Percentiles rank a stretch among this genome's conserved stretches.
Conservation (phyloP, 2,329 filamentous ascomycete genomes). For the Botrytis pseudocinerea region DNA sequence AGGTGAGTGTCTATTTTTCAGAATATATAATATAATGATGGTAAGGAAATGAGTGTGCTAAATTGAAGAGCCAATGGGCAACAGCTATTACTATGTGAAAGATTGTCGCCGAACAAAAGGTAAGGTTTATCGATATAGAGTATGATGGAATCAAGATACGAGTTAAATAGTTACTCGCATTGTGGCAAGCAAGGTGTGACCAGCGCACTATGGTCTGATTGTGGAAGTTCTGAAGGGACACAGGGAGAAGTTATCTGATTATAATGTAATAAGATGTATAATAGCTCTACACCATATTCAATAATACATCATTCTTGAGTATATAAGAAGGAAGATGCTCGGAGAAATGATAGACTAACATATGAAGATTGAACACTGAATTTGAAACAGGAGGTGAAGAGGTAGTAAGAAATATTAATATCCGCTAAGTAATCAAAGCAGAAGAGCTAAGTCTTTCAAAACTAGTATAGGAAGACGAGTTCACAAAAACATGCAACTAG, state of each 20-base stretch:
- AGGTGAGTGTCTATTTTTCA: too few species aligned
- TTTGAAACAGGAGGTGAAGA: too few species aligned
- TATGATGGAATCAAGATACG: not conserved
- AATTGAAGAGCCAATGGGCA: too few species aligned
- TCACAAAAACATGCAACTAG: fast-evolving
- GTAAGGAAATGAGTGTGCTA: too few species aligned
- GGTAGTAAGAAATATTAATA: not conserved
- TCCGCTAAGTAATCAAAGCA: fast-evolving
- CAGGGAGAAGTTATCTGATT: not conserved
- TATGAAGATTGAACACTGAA: too few species aligned
- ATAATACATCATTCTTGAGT: too few species aligned
- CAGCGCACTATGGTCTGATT: not conserved
- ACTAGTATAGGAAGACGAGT: fast-evolving
- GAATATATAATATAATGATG: too few species aligned
- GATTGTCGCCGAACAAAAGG: too few species aligned
- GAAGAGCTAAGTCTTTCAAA: not conserved
- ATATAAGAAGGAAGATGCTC: too few species aligned
- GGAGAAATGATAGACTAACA: too few species aligned
- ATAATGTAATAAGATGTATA: not conserved
- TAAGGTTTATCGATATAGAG: too few species aligned
- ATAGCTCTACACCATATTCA: not conserved
- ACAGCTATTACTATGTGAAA: too few species aligned
- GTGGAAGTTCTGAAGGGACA: not conserved
- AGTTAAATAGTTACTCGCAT: not conserved
- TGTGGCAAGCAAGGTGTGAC: not conserved